Percentiles rank a stretch among this genome's conserved stretches.
Conservation (phyloP, 2,329 filamentous ascomycete species). For the Colletotrichum gloeosporioides region DNA sequence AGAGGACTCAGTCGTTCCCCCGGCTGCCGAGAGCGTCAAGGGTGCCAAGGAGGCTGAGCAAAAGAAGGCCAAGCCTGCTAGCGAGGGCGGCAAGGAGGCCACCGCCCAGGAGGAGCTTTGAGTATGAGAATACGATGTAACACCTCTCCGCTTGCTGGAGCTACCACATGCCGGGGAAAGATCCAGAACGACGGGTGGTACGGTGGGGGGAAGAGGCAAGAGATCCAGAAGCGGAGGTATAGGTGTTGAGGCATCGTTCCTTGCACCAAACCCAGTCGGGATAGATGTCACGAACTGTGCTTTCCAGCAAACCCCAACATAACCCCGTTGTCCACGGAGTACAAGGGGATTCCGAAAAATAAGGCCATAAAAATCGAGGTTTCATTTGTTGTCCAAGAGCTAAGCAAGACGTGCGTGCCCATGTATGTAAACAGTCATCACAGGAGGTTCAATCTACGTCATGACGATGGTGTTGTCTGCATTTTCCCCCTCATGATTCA, state of each 20-base stretch:
- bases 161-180: not conserved
- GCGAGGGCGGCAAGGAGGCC: constrained; percentile 63
- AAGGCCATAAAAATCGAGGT: not conserved
- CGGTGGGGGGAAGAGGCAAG: not conserved
- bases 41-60: constrained; percentile 64
- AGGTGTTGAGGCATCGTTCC: not conserved
- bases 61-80: constrained; percentile 65
- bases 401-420: not conserved
- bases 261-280: not conserved
- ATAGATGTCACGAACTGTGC: not conserved
- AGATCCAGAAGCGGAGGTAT: not conserved
- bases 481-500: not conserved
- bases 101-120: constrained; percentile 47
- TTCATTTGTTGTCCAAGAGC: not conserved
- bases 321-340: not conserved
- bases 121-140: not conserved
- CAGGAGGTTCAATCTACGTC: not conserved
- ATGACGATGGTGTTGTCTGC: not conserved
- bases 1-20: constrained; percentile 44
- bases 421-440: not conserved
- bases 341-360: not conserved
- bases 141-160: not conserved
- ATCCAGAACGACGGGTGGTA: not conserved
- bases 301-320: not conserved
- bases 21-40: constrained; percentile 55